Conservation (phyloP, 495 filamentous ascomycete genomes). For the Pseudomonodictys pantanalensis region DNA sequence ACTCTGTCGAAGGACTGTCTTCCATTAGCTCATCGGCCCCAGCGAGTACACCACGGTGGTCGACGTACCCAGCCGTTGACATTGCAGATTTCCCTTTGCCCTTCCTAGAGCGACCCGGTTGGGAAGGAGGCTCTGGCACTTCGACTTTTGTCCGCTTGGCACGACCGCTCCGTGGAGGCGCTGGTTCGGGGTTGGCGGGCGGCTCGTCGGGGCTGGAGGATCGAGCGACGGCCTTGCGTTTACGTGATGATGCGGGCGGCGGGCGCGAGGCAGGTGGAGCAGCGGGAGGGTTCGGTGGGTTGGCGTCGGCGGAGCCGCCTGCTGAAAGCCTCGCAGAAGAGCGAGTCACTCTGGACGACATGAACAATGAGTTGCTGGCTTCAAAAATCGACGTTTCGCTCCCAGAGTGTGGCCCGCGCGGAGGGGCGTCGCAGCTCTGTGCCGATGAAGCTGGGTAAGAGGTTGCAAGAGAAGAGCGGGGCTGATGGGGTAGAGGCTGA, state of each 20-base stretch:
- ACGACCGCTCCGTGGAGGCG: conserved; percentile 24
- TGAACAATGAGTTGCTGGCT: conserved; percentile 38
- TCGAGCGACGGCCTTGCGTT: conserved; percentile 40
- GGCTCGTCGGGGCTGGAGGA: conserved; percentile 33
- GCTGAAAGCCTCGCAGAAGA: conserved; percentile 42
- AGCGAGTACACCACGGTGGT: neutral
- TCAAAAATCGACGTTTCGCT: conserved; percentile 18
- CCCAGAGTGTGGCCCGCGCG: conserved; percentile 31
- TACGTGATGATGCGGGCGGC: conserved; percentile 35
- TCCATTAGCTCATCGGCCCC: conserved; percentile 18
- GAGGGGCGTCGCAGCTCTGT: conserved; percentile 31
- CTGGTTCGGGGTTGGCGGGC: conserved; percentile 12
- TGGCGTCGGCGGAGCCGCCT: conserved; percentile 37
- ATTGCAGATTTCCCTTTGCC: conserved; percentile 65
- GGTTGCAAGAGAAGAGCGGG: conserved; percentile 13
- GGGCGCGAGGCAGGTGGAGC: conserved; percentile 17
- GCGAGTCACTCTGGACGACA: conserved; percentile 47
- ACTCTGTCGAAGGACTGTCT: conserved; percentile 37
- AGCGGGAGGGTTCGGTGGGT: conserved; percentile 26
- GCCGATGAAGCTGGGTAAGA: conserved; percentile 31
- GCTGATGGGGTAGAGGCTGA: neutral
- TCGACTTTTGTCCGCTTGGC: conserved; percentile 33
- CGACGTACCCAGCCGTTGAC: conserved; percentile 78
- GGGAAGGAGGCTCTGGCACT: conserved; percentile 21
- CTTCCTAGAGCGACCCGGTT: conserved; percentile 40